Conservation (phyloP, 1,284 basidiomycete genomes). For the Leccinum subspadiceum region DNA sequence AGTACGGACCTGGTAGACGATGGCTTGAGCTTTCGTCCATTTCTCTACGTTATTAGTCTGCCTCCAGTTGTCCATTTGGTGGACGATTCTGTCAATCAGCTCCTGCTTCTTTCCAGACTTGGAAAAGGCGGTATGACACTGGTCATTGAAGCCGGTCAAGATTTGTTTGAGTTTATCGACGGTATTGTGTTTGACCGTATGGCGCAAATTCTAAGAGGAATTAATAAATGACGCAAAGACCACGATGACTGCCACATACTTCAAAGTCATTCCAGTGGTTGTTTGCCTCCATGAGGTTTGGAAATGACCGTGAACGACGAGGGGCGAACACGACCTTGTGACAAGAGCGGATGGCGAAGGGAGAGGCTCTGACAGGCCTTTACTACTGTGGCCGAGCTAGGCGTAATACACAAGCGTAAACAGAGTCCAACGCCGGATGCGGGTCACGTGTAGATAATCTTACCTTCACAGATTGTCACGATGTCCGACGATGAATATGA, state of each 20-base stretch:
- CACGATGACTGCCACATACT: constrained; percentile 18
- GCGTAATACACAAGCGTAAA: constrained; percentile 31
- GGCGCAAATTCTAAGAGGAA: constrained; percentile 42
- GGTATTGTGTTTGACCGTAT: constrained; percentile 54
- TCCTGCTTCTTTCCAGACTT: constrained; percentile 85
- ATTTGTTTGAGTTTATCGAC: constrained; percentile 81
- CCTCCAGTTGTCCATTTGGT: constrained; percentile 59
- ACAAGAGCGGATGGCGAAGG: constrained; percentile 7
- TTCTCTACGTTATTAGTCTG: constrained; percentile 51
- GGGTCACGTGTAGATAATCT: constrained; percentile 33
- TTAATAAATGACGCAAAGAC: constrained; percentile 15
- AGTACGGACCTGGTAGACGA: constrained; percentile 60
- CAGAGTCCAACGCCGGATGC: constrained; percentile 8
- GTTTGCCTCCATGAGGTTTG: constrained; percentile 27
- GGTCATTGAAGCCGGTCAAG: constrained; percentile 68
- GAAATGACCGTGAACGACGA: constrained; percentile 6
- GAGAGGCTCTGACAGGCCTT: constrained; percentile 1
- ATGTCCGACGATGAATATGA: constrained; percentile 69
- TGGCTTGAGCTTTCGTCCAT: constrained; percentile 63
- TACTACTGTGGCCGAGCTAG: neutral
- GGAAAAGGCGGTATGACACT: constrained; percentile 62
- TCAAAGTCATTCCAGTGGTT: constrained; percentile 38
- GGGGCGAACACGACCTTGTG: constrained; percentile 10
- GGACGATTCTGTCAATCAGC: constrained; percentile 68
- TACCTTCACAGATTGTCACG: constrained; percentile 13